Evolutionary conservation across 2,329 filamentous ascomycete genomes (phyloP).

Genomic region (Zymoseptoria tritici): DNA sequence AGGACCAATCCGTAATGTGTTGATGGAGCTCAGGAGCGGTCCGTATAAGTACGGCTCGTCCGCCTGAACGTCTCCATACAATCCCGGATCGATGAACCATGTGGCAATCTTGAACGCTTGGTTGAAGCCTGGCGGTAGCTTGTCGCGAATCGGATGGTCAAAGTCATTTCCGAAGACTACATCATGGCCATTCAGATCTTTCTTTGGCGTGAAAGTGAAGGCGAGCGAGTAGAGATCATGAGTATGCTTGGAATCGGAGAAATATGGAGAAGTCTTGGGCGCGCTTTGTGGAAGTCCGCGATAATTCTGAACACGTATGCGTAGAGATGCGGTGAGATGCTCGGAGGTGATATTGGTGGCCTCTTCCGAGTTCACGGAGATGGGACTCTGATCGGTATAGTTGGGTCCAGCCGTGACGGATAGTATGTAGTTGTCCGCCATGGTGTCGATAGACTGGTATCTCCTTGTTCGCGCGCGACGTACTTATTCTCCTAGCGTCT

Average conservation of each 20-base stretch:
- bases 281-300: conserved; percentile 63
- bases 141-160: conserved; percentile 78
- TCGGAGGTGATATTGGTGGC: conserved; percentile 57
- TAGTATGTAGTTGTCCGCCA: conserved; percentile 68
- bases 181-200: conserved; percentile 57
- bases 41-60: conserved; percentile 84
- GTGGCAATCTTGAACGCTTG: conserved; percentile 78
- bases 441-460: conserved; percentile 9
- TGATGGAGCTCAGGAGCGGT: conserved; percentile 71
- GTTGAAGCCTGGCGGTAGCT: conserved; percentile 77
- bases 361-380: conserved; percentile 65
- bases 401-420: conserved; percentile 71
- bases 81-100: conserved; percentile 82
- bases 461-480: background rate
- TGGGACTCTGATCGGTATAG: conserved; percentile 66
- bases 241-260: conserved; percentile 60
- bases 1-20: conserved; percentile 61
- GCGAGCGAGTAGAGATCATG: conserved; percentile 79
- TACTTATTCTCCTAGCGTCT: background rate
- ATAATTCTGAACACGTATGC: conserved; percentile 64
- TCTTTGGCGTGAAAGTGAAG: conserved; percentile 69
- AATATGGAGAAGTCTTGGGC: conserved; percentile 68
- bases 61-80: conserved; percentile 84
- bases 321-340: conserved; percentile 59
- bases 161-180: conserved; percentile 95